Conservation (phyloP, 148 eudicot species). For the Vaccinium corymbosum region DNA sequence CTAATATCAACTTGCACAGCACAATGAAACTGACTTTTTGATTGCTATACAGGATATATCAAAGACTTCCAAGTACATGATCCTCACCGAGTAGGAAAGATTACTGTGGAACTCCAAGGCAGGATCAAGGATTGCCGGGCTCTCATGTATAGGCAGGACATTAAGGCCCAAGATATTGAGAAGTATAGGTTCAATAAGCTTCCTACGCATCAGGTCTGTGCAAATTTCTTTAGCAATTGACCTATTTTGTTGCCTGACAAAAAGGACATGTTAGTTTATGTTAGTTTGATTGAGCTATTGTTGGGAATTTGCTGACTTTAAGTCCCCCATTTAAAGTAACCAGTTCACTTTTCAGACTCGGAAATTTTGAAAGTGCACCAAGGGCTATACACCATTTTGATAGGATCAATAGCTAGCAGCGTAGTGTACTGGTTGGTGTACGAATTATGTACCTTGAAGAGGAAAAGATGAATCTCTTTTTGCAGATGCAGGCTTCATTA, state of each 20-base stretch:
- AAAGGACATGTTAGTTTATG: neutral
- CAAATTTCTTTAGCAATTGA: neutral
- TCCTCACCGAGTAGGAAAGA: constrained; percentile 76
- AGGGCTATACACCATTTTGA: constrained; percentile 1
- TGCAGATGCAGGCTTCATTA: neutral
- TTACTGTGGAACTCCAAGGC: constrained; percentile 75
- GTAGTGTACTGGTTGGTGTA: neutral
- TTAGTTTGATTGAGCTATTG: neutral
- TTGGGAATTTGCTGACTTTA: neutral
- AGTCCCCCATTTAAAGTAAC: neutral
- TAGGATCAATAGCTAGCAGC: too few species aligned
- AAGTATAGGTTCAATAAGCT: constrained; percentile 53
- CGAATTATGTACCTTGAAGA: neutral
- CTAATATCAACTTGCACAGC: neutral
- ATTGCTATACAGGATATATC: constrained; percentile 60
- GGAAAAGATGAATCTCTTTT: neutral
- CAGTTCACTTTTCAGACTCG: neutral
- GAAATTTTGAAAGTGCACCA: neutral
- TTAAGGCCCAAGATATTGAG: constrained; percentile 73
- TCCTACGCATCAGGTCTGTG: constrained; percentile 77
- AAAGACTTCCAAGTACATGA: constrained; percentile 75
- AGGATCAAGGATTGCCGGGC: constrained; percentile 82
- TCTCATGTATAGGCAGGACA: constrained; percentile 79
- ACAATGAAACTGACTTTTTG: neutral
- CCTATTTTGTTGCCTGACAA: neutral